Conservation (phyloP, 2,329 filamentous ascomycete genomes). For the Zymoseptoria crescenta region DNA sequence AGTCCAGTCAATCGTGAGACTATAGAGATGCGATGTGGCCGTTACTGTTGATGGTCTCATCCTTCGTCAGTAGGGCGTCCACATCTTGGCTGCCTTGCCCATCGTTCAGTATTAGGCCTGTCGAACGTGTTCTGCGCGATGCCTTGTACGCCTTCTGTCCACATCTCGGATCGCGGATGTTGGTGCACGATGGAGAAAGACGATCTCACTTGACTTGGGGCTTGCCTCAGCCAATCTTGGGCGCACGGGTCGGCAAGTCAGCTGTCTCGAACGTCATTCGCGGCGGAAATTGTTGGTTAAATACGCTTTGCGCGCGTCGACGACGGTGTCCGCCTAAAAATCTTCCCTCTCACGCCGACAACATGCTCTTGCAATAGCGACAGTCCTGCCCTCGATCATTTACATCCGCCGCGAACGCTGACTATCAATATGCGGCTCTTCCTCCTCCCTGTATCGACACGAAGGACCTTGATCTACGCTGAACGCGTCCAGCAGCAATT, state of each 20-base stretch:
- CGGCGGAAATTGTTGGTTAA: not conserved
- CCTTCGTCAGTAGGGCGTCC: no score
- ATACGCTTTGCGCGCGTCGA: not conserved
- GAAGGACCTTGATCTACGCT: constrained; percentile 86
- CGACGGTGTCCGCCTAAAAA: not conserved
- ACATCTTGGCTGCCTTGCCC: not conserved
- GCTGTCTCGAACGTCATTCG: not conserved
- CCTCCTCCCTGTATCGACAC: constrained; percentile 85
- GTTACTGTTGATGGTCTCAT: no score
- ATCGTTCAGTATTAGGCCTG: not conserved
- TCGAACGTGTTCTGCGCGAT: not conserved
- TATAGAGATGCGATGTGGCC: not conserved
- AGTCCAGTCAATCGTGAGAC: not conserved
- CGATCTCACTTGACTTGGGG: not conserved
- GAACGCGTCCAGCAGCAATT: constrained; percentile 51
- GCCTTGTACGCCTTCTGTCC: not conserved
- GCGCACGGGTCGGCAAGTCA: not conserved
- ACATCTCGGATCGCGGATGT: not conserved
- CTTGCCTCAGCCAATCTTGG: not conserved
- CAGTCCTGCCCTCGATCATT: not conserved
- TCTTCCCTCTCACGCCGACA: not conserved
- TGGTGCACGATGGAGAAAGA: not conserved
- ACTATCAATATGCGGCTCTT: constrained; percentile 69
- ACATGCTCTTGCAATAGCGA: not conserved
- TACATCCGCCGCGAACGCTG: not conserved